These are phyloP conservation scores for Neonothopanus nambi DNA, from an alignment of 1,284 basidiomycete species.

Conservation along the genomic window DNA sequence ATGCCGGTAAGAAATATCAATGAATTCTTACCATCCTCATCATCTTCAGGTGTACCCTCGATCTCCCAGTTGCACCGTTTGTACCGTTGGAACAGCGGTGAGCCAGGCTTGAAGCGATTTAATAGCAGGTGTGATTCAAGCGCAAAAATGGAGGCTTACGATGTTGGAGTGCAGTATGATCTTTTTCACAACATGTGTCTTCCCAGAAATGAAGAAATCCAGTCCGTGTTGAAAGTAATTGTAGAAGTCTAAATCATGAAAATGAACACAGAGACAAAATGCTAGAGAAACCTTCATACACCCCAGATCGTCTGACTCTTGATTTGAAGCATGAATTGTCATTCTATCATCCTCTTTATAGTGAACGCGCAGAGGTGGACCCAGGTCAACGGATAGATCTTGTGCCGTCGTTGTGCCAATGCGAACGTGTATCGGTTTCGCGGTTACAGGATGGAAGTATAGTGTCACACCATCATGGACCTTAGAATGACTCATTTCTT, in stretches of 20 bases:
- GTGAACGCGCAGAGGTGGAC: conserved; percentile 74
- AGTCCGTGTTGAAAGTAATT: conserved; percentile 90
- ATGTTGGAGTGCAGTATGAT: conserved; percentile 85
- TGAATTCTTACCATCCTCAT: conserved; percentile 61
- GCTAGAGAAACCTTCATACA: conserved; percentile 35
- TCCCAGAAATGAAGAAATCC: conserved; percentile 78
- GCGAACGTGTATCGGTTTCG: conserved; percentile 57
- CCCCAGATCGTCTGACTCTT: conserved; percentile 41
- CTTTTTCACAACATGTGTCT: conserved; percentile 76
- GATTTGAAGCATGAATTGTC: conserved; percentile 67
- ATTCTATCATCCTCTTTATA: conserved; percentile 89
- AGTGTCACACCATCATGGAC: conserved; percentile 73
- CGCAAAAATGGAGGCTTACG: conserved; percentile 50
- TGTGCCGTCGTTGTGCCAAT: conserved; percentile 83
- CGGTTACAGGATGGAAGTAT: conserved; percentile 59
- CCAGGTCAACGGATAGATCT: conserved; percentile 77
- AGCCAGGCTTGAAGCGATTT: conserved; percentile 65
- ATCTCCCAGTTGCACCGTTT: conserved; percentile 89
- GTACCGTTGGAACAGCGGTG: conserved; percentile 84
- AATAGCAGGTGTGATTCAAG: neutral
- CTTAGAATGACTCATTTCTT: conserved; percentile 35
- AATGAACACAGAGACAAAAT: conserved; percentile 9
- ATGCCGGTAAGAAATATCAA: conserved; percentile 10
- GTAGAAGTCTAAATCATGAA: conserved; percentile 68
- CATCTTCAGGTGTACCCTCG: conserved; percentile 70